Evolutionary conservation across 2,329 filamentous ascomycete species (phyloP), one percentile per base, ranked within the genome.

Genomic region (Cryphonectria naterciae): DNA sequence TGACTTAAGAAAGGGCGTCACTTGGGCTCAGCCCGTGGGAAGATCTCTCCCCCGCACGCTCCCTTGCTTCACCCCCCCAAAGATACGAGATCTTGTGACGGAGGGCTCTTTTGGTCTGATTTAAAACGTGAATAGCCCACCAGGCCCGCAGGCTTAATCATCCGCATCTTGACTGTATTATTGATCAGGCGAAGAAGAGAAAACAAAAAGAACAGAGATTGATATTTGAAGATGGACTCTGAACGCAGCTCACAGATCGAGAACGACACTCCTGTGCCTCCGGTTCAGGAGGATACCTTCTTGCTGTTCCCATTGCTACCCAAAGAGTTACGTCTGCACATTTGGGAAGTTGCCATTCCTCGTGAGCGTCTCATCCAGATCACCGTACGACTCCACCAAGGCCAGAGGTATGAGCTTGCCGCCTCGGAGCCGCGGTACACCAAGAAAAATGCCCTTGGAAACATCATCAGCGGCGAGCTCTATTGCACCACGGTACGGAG

Each of bases 281-380:
- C 28, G 3, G 10, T 43, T 3, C 37, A 58, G 25, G 25, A 46
- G 4, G 7, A 32, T 10, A 65, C 46, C 54, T 73, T 73, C n/a
- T 32, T 39, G 0, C 32, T 58, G 2, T 73, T 73, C 63, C 32
- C 69, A 3, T 54, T 11, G 5, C 39, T 73, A 1, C 71, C 71
- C 7, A 73, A 73, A 43, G 71, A 73, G 46, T 58, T 73, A 7
- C 69, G 71, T 11, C 63, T 73, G 0, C 49, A 68, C 2, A 73
- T 73, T 46, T 73, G 71, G 71, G 71, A 73, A n/a, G 32, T 52
- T 11, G 71, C 66, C 8, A 60, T 66, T 5, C 69, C 71, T 54
- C 71, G 69, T 8, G 66, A 73, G 58, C 69, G 71, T 13, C 32
- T 73, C 4, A 61, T 73, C 5, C 54, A 56, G 10, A 5, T 73